phyloP scores from a whole-genome alignment of 805 yeast species.

The Starmerella lactis-condensi region DNA sequence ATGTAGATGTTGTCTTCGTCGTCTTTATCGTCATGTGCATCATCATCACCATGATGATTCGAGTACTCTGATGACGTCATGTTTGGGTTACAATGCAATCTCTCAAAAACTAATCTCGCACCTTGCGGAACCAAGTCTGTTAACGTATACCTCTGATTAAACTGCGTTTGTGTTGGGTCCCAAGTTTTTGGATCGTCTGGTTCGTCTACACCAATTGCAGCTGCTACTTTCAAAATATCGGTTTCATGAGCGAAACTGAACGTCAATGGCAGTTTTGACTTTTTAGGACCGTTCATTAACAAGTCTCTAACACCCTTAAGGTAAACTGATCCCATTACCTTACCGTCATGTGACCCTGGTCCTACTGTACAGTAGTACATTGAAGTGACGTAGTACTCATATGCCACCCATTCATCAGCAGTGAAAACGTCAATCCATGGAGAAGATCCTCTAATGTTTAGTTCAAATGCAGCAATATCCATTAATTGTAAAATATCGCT shows the following conservation, averaged over 20 bases:
- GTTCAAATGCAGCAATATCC: conserved; percentile 31
- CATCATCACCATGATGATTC: conserved; percentile 7
- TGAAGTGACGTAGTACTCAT: conserved; percentile 28
- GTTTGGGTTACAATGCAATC: conserved; percentile 24
- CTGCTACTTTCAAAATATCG: conserved; percentile 32
- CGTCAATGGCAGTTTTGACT: conserved; percentile 25
- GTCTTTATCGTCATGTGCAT: conserved; percentile 7
- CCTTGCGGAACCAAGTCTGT: conserved; percentile 25
- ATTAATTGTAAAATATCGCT: conserved; percentile 29
- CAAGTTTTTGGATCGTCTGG: conserved; percentile 24
- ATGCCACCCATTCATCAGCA: conserved; percentile 30
- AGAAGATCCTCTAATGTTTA: conserved; percentile 31
- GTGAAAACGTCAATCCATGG: conserved; percentile 29
- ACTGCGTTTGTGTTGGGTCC: conserved; percentile 25
- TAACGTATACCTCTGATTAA: conserved; percentile 31
- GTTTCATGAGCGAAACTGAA: conserved; percentile 41
- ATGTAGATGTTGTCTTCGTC: conserved; percentile 23
- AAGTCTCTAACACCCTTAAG: conserved; percentile 33
- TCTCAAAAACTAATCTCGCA: conserved; percentile 20
- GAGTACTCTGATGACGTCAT: conserved; percentile 2
- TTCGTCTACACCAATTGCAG: conserved; percentile 32
- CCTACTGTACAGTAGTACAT: conserved; percentile 31
- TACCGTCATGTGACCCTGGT: conserved; percentile 25
- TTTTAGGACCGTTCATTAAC: conserved; percentile 26
- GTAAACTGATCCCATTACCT: conserved; percentile 28